phyloP scores from a whole-genome alignment of 2,329 filamentous ascomycete genomes.

The Aspergillus fumigatiaffinis region DNA sequence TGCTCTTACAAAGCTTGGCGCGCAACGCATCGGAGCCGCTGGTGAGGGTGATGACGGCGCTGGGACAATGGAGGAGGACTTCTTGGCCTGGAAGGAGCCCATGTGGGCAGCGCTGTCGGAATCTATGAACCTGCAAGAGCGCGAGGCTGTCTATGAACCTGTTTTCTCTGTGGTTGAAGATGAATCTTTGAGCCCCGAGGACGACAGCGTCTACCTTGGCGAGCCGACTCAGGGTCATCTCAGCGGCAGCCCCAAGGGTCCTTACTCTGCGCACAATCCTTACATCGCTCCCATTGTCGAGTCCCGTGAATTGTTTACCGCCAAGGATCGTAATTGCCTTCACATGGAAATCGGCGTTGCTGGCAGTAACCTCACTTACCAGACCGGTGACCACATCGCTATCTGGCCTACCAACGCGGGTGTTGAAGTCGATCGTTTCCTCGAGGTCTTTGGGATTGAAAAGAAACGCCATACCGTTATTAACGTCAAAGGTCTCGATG shows the following conservation, averaged over 20 bases:
- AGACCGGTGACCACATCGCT: constrained; percentile 95
- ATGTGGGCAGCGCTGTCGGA: constrained; percentile 89
- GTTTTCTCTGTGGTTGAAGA: constrained; percentile 79
- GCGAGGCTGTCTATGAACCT: constrained; percentile 93
- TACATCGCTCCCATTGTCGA: constrained; percentile 91
- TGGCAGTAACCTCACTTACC: constrained; percentile 85
- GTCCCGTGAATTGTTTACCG: constrained; percentile 85
- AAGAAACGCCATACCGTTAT: constrained; percentile 79
- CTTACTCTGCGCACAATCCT: constrained; percentile 94
- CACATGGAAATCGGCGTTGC: constrained; percentile 93
- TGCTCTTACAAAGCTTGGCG: constrained; percentile 76
- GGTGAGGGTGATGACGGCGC: constrained; percentile 97
- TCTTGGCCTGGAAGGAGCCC: constrained; percentile 97
- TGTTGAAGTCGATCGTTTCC: constrained; percentile 83
- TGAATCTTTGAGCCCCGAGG: constrained; percentile 68
- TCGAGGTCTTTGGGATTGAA: constrained; percentile 70
- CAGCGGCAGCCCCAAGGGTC: constrained; percentile 75
- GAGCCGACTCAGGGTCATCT: constrained; percentile 97
- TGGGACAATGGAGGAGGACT: constrained; percentile 99
- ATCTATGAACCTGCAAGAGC: constrained; percentile 86
- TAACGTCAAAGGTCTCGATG: constrained; percentile 83
- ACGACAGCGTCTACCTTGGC: constrained; percentile 82
- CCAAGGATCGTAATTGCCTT: constrained; percentile 88
- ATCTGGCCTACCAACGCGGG: constrained; percentile 96
- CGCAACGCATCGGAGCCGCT: constrained; percentile 75